Evolutionary conservation across 2,329 filamentous ascomycete genomes (phyloP), one percentile per base, ranked within the genome.

Genomic region (Diaporthe citri): DNA sequence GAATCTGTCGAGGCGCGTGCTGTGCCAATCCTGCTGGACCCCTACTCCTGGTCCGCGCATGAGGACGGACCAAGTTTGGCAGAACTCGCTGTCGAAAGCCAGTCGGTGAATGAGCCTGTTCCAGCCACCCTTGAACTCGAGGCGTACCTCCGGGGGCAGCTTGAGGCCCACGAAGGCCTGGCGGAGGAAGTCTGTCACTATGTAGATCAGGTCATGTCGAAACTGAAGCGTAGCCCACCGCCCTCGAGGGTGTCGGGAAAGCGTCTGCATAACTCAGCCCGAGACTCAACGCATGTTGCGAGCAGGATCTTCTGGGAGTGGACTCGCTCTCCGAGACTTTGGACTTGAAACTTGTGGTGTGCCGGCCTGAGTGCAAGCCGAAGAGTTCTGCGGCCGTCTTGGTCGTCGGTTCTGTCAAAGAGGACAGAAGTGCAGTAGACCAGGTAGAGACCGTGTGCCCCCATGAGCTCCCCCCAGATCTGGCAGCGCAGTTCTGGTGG

Each of bases 131-230:
- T 36, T 4, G 62, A 67, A 67, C 22, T 51, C 22, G 31, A 67
- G 20, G 6, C 22, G 20, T 51, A 36, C 15, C 28, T 12, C 20
- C 10, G 6, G 13, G n/a, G 7, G 6, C 20, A 25, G 31, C 31
- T 20, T n/a, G 31, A n/a, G 28, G 3, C 20, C 2, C 5, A 1
- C 12, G 6, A n/a, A n/a, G 25, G 3, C 7, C 2, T n/a, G 17
- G 12, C 2, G 7, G 28, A 28, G 4, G 6, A 66, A 9, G 9
- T 15, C 28, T 15, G 28, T 17, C 7, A 2, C 43, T 17, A 67
- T 36, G 31, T 51, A 51, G 43, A 67, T 36, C 62, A 67, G 28
- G 28, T 51, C 62, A 34, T 51, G 28, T 51, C 43, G 43, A 36
- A 36, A 20, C 43, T 67, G 62, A 51, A 51, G 43, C 28, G 62